Conservation (phyloP, 2,329 filamentous ascomycete genomes). For the Cordyceps militaris region DNA sequence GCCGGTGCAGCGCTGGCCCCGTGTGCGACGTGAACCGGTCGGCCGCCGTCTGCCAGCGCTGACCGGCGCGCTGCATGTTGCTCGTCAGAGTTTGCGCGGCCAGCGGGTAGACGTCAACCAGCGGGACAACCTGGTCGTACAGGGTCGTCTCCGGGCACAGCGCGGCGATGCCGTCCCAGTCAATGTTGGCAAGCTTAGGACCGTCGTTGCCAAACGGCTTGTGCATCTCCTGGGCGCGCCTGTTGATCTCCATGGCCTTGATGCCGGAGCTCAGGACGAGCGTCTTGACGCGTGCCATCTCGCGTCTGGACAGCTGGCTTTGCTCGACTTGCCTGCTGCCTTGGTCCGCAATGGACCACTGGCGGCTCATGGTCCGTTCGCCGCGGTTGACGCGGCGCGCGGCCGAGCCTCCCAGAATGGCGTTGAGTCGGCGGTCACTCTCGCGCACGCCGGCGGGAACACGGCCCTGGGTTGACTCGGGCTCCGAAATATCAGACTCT, state of each 20-base stretch:
- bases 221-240: constrained; percentile 49
- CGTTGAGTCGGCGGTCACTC: constrained; percentile 30
- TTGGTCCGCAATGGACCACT: constrained; percentile 47
- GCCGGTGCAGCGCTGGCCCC: constrained; percentile 43
- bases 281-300: constrained; percentile 71
- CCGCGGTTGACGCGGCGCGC: constrained; percentile 16
- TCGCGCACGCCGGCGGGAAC: constrained; percentile 24
- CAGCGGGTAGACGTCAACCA: constrained; percentile 41
- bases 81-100: constrained; percentile 45
- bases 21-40: constrained; percentile 52
- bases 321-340: constrained; percentile 27
- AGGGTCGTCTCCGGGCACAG: constrained; percentile 31
- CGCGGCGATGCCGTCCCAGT: constrained; percentile 38
- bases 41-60: constrained; percentile 53
- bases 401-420: constrained; percentile 20
- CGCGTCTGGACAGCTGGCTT: constrained; percentile 51
- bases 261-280: constrained; percentile 80
- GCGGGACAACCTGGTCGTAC: constrained; percentile 30
- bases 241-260: constrained; percentile 74
- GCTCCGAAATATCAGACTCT: constrained; percentile 32
- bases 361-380: constrained; percentile 26
- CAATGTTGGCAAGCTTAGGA: constrained; percentile 16
- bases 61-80: constrained; percentile 40
- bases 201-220: constrained; percentile 25
- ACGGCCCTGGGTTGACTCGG: constrained; percentile 28